Conservation (phyloP, 1,284 basidiomycete species). For the Puccinia triticina region DNA sequence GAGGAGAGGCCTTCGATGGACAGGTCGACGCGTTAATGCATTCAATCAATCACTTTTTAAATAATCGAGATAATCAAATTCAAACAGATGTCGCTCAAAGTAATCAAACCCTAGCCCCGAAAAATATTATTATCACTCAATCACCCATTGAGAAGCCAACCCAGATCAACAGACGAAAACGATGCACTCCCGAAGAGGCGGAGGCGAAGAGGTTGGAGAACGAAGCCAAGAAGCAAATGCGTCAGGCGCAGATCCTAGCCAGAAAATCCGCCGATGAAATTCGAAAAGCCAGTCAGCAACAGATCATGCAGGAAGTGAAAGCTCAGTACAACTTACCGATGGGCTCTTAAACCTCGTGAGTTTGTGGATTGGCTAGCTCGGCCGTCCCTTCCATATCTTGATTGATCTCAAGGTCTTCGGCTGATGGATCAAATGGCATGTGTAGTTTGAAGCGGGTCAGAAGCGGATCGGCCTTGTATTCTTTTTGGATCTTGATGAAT, state of each 20-base stretch:
- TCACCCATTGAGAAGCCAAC: background rate
- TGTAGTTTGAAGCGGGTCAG: background rate
- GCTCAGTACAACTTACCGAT: background rate
- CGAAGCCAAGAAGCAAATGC: background rate
- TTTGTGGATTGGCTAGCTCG: no score
- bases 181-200: background rate
- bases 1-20: background rate
- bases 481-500: background rate
- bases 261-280: background rate
- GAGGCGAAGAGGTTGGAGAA: background rate
- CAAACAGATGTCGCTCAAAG: background rate
- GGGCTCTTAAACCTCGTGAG: background rate
- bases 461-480: background rate
- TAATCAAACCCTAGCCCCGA: background rate
- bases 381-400: background rate
- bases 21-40: background rate
- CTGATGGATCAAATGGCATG: background rate
- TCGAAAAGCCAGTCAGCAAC: background rate
- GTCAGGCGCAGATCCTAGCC: background rate
- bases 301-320: slow-evolving; percentile 11
- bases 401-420: background rate
- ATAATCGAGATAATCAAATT: background rate
- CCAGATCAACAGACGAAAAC: background rate
- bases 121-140: background rate
- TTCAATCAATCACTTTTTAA: background rate